Base-by-base conservation (phyloP, 2,329 filamentous ascomycete species). In the Calonectria pteridis region DNA sequence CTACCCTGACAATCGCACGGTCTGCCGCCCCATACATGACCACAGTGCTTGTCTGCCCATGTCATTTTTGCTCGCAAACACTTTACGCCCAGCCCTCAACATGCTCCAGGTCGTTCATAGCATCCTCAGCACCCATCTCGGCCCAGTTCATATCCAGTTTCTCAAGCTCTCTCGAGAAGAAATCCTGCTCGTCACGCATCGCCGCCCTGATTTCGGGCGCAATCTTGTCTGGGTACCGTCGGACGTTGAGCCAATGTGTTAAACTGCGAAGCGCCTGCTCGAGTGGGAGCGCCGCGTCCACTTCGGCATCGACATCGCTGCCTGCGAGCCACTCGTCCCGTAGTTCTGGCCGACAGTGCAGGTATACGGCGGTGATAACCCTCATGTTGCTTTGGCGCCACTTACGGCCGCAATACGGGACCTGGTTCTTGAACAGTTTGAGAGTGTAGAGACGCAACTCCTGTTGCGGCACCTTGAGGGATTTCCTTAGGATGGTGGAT, bases 301-400 rank as follows among this genome's bases (percentile, higher is more conserved):
- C 95, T 78, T 98, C 96, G 0, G 94, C 94, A 80, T 99, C 97
- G 1, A 98, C 93, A 82, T 98, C 96, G 73, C 93, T 94, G 6
- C 96, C 96, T 0, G 94, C 93, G 1, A 98, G 89, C 96, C 97
- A 98, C 85, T 98, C 97, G 82, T 99, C 97, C 35, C 96, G 91
- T 58, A 99, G 89, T 83, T 98, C 96, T 0, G 96, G 96, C 10
- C 95, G 91, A 82, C 96, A 98, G 85, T 98, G 95, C 63, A 99
- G 88, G 84, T 98, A 99, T 1, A 99, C 95, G 4, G 96, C 95
- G 0, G 97, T 99, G 82, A 99, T 99, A 81, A 98, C 96, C 69
- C 96, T 94, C 97, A 99, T 99, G 84, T 99, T 98, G 79, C 93
- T 93, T 86, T 98, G 97, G 18, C 97, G 93, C 97, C 97, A 99